Evolutionary conservation across 164 flowering plant genomes (phyloP).

Genomic region (Vitis riparia): DNA sequence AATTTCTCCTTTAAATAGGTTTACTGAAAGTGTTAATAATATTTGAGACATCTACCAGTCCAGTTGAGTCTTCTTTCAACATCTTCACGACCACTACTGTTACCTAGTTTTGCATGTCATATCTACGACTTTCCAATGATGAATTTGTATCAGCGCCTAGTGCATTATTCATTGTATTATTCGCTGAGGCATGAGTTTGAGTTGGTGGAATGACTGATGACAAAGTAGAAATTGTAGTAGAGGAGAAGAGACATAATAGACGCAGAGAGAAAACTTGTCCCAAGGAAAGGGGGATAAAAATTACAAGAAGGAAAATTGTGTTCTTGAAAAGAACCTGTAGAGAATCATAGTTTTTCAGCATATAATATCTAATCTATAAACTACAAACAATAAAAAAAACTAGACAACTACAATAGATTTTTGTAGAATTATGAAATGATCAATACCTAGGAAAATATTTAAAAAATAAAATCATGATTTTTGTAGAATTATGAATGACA

Average conservation of each 20-base stretch:
- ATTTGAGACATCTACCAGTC: slow-evolving; percentile 26
- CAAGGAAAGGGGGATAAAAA: too few relatives aligned
- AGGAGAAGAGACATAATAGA: slow-evolving; percentile 42
- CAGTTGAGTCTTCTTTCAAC: slow-evolving; percentile 36
- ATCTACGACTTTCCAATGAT: slow-evolving; percentile 35
- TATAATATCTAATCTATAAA: too few relatives aligned
- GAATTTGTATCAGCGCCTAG: slow-evolving; percentile 45
- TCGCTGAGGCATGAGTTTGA: slow-evolving; percentile 47
- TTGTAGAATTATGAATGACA: too few relatives aligned
- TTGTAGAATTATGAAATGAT: too few relatives aligned
- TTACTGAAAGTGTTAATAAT: slow-evolving; percentile 29
- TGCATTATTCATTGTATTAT: slow-evolving; percentile 46
- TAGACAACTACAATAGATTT: too few relatives aligned
- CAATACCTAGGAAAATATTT: too few relatives aligned
- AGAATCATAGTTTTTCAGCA: too few relatives aligned
- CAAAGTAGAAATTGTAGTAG: slow-evolving; percentile 39
- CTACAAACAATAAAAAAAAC: too few relatives aligned
- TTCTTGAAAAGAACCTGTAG: too few relatives aligned
- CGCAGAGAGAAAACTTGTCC: background rate
- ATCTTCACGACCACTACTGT: slow-evolving; percentile 24
- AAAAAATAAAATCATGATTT: too few relatives aligned
- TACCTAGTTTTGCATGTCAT: too few relatives aligned
- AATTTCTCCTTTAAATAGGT: slow-evolving; percentile 33
- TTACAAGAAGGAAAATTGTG: too few relatives aligned
- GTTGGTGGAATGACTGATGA: slow-evolving; percentile 47